Conservation (phyloP, 2,329 filamentous ascomycete species). For the Diaporthe eres region DNA sequence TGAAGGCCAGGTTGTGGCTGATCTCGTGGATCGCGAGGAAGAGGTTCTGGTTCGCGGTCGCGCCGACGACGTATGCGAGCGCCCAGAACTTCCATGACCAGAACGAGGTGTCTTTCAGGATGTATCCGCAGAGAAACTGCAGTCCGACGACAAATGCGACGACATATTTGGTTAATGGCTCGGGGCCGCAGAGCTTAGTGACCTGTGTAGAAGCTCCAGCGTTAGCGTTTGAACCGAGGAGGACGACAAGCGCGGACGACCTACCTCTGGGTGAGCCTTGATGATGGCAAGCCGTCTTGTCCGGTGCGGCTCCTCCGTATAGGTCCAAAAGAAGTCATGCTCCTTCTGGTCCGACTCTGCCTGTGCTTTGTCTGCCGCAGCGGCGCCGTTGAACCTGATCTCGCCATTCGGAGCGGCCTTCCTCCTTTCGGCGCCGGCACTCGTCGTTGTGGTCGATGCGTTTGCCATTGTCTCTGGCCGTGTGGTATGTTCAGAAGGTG, state of each 20-base stretch:
- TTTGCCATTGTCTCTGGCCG: constrained; percentile 46
- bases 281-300: constrained; percentile 94
- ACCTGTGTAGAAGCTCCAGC: constrained; percentile 70
- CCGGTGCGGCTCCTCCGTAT: constrained; percentile 97
- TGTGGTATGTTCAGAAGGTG: constrained; percentile 3
- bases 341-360: constrained; percentile 55
- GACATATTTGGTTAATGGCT: constrained; percentile 95
- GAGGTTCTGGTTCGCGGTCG: constrained; percentile 97
- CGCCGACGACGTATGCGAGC: constrained; percentile 91
- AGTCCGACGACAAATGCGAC: constrained; percentile 86
- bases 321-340: constrained; percentile 95
- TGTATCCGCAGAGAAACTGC: constrained; percentile 83
- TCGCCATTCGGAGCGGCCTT: constrained; percentile 42
- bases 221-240: neutral
- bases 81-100: constrained; percentile 88
- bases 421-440: constrained; percentile 46
- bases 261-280: constrained; percentile 95
- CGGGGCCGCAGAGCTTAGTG: constrained; percentile 95
- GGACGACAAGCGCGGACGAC: constrained; percentile 34
- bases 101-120: constrained; percentile 82
- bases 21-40: constrained; percentile 99
- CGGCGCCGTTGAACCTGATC: constrained; percentile 36
- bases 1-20: constrained; percentile 96
- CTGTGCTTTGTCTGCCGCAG: constrained; percentile 54
- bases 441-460: constrained; percentile 46